These are phyloP conservation scores for Rhodosporidiobolus sp. DNA, from an alignment of 768 basidiomycete genomes.

Conservation along the genomic window DNA sequence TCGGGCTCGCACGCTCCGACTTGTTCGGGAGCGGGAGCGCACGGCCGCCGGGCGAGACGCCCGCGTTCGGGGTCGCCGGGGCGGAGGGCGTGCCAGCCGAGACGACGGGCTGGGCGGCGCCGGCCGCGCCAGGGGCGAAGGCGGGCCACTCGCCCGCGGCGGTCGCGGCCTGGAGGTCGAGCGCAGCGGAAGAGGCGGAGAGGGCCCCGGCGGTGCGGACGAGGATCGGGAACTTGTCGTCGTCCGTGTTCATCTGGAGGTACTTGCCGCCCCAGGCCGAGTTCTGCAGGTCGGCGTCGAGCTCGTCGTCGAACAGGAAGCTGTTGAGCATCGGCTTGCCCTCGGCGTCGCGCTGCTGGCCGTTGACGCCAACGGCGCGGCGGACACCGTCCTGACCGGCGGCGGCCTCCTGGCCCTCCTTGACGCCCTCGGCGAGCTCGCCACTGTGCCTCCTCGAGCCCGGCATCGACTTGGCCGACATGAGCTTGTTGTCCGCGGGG, in stretches of 20 bases:
- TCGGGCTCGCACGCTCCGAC: constrained; percentile 24
- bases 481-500: constrained; percentile 48
- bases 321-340: constrained; percentile 42
- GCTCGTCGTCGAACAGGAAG: constrained; percentile 84
- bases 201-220: constrained; percentile 49
- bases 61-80: constrained; percentile 23
- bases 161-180: constrained; percentile 86
- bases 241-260: constrained; percentile 61
- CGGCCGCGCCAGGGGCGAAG: constrained; percentile 56
- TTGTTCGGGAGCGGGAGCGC: constrained; percentile 12
- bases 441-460: constrained; percentile 38
- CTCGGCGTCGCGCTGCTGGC: constrained; percentile 26
- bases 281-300: constrained; percentile 92
- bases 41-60: constrained; percentile 9
- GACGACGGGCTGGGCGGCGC: constrained; percentile 54
- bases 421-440: constrained; percentile 26
- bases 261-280: constrained; percentile 81
- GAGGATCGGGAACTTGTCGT: constrained; percentile 70
- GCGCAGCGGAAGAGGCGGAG: constrained; percentile 81
- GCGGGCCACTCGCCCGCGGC: constrained; percentile 53
- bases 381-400: constrained; percentile 1
- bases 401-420: constrained; percentile 3
- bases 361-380: constrained; percentile 1
- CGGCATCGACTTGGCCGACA: constrained; percentile 39
- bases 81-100: constrained; percentile 18